phyloP scores from a whole-genome alignment of 73 alveolate genomes.

The Diophrys appendiculata region DNA sequence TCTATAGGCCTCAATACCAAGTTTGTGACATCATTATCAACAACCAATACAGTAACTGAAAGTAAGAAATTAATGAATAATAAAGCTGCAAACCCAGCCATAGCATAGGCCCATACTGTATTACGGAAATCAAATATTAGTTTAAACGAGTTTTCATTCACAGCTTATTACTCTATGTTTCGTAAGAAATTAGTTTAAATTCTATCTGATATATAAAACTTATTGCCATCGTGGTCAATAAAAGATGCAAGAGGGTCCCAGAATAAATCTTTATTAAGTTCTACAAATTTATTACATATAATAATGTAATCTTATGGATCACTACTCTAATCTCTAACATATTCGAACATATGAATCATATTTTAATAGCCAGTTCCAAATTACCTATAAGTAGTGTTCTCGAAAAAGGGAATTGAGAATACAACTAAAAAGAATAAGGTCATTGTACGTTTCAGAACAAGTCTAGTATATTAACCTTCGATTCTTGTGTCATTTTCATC shows the following conservation, averaged over 20 bases:
- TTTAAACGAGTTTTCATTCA: slow-evolving; percentile 2
- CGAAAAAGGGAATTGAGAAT: slow-evolving; percentile 31
- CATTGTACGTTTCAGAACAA: slow-evolving; percentile 24
- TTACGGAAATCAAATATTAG: neutral
- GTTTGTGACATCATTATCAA: slow-evolving; percentile 47
- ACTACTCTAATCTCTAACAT: neutral
- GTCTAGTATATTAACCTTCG: slow-evolving; percentile 10
- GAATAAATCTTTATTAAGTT: neutral
- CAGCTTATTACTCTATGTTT: neutral
- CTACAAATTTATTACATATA: neutral
- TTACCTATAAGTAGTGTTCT: slow-evolving; percentile 14
- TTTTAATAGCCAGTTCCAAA: slow-evolving; percentile 2
- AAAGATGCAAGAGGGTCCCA: slow-evolving; percentile 7
- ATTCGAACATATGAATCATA: neutral
- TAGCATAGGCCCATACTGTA: slow-evolving; percentile 16
- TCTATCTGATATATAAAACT: too few relatives aligned
- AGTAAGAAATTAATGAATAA: neutral
- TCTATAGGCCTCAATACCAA: slow-evolving; percentile 70
- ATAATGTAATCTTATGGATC: neutral
- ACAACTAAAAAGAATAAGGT: slow-evolving; percentile 18
- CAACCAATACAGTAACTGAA: slow-evolving; percentile 8
- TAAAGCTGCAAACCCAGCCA: slow-evolving; percentile 13
- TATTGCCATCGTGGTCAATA: too few relatives aligned
- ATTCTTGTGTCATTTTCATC: slow-evolving; percentile 3
- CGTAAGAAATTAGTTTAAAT: too few relatives aligned